Conservation (phyloP, 1,139 yeast genomes). For the Candida dubliniensis region DNA sequence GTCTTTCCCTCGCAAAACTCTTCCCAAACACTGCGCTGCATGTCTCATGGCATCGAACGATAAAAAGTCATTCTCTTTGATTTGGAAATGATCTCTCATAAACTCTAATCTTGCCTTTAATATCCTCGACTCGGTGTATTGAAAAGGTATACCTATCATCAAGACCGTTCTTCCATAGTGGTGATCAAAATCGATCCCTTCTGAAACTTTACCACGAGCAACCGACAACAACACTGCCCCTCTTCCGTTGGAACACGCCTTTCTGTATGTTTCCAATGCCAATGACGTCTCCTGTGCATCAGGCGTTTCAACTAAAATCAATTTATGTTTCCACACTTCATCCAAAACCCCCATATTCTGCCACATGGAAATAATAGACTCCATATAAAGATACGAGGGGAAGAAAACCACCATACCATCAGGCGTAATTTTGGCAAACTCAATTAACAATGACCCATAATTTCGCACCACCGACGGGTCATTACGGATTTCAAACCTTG, state of each 20-base stretch:
- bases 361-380: conserved; percentile 97
- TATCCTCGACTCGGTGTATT: conserved; percentile 95
- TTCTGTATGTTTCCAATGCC: conserved; percentile 91
- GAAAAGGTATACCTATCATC: conserved; percentile 99
- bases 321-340: conserved; percentile 96
- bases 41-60: conserved; percentile 99
- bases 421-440: conserved; percentile 92
- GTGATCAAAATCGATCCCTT: conserved; percentile 98
- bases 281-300: conserved; percentile 98
- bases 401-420: conserved; percentile 98
- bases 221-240: conserved; percentile 96
- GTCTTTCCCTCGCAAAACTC: conserved; percentile 95
- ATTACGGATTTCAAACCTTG: conserved; percentile 93
- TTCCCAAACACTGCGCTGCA: conserved; percentile 97
- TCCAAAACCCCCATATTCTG: conserved; percentile 96
- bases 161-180: conserved; percentile 96
- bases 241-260: conserved; percentile 95
- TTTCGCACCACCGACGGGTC: conserved; percentile 97
- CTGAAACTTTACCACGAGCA: conserved; percentile 98
- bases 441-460: conserved; percentile 88
- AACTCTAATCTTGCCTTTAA: conserved; percentile 93
- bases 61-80: conserved; percentile 87
- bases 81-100: conserved; percentile 87
- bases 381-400: conserved; percentile 97
- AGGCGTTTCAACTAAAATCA: conserved; percentile 96